These are phyloP conservation scores for Lecanicillium sp. DNA, from an alignment of 2,329 filamentous ascomycete genomes.

Conservation along the genomic window DNA sequence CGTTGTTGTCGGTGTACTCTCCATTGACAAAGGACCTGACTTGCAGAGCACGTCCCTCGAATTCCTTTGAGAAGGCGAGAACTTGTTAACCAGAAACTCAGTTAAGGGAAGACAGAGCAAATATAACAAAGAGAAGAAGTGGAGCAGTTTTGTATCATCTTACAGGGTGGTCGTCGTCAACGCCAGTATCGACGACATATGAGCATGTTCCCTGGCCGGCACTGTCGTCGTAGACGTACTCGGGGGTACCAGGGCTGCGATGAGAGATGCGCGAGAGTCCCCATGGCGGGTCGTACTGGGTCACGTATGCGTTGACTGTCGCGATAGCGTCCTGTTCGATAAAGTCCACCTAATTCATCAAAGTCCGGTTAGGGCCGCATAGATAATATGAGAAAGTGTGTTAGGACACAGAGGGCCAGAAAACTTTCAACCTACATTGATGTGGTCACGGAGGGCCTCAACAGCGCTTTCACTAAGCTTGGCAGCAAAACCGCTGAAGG, in stretches of 20 bases:
- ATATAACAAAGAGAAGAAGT: too few species aligned
- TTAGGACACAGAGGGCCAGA: too few species aligned
- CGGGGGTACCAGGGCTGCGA: conserved; percentile 8
- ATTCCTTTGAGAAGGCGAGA: conserved; percentile 5
- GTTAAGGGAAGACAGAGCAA: too few species aligned
- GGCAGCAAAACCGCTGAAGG: conserved; percentile 5
- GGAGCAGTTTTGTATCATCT: too few species aligned
- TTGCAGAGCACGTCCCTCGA: conserved; percentile 16
- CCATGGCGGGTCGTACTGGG: conserved; percentile 14
- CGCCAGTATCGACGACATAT: conserved; percentile 33
- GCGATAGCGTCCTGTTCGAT: conserved; percentile 7
- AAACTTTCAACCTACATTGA: too few species aligned
- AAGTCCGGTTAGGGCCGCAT: too few species aligned
- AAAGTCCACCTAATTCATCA: conserved; percentile 6
- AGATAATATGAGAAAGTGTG: too few species aligned
- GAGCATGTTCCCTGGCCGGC: conserved; percentile 26
- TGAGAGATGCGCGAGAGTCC: conserved; percentile 15
- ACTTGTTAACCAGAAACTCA: neutral
- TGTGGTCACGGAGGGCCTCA: conserved; percentile 3
- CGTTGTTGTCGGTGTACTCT: conserved; percentile 12
- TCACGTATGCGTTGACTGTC: conserved; percentile 1
- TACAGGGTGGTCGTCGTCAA: conserved; percentile 14
- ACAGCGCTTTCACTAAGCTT: neutral
- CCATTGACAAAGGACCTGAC: conserved; percentile 2
- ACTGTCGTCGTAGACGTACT: conserved; percentile 22